These are phyloP conservation scores for Plenodomus biglobosus DNA, from an alignment of 2,329 filamentous ascomycete genomes.

Conservation along the genomic window DNA sequence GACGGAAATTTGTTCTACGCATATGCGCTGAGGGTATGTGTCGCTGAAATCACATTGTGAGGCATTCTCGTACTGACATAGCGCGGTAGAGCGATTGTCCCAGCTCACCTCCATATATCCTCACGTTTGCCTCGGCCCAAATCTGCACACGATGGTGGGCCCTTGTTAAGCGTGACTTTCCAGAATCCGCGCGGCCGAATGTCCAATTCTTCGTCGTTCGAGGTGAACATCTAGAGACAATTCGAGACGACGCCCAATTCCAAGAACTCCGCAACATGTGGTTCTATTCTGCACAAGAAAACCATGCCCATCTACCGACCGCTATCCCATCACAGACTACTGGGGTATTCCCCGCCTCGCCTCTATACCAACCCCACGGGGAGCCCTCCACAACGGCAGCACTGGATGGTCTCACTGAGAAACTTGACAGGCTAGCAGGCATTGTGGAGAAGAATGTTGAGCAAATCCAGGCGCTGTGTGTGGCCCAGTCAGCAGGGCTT, in stretches of 20 bases:
- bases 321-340: conserved; percentile 37
- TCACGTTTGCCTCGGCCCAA: conserved; percentile 38
- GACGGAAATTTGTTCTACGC: conserved; percentile 37
- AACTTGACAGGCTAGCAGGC: conserved; percentile 28
- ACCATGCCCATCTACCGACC: conserved; percentile 18
- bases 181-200: conserved; percentile 32
- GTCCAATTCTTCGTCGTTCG: conserved; percentile 41
- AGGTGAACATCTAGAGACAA: conserved; percentile 39
- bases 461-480: conserved; percentile 37
- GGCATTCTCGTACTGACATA: background rate
- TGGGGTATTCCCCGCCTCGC: conserved; percentile 23
- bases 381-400: conserved; percentile 17
- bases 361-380: conserved; percentile 5
- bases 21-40: conserved; percentile 37
- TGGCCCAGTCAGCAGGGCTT: conserved; percentile 39
- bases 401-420: conserved; percentile 26
- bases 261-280: conserved; percentile 35
- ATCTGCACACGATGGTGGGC: conserved; percentile 39
- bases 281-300: conserved; percentile 37
- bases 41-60: background rate
- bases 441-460: conserved; percentile 36
- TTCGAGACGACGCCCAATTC: conserved; percentile 36
- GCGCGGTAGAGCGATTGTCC: conserved; percentile 31
- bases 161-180: conserved; percentile 36
- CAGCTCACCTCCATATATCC: conserved; percentile 36